These are phyloP conservation scores for Cryphonectria radicalis DNA, from an alignment of 2,329 filamentous ascomycete species.

Conservation along the genomic window DNA sequence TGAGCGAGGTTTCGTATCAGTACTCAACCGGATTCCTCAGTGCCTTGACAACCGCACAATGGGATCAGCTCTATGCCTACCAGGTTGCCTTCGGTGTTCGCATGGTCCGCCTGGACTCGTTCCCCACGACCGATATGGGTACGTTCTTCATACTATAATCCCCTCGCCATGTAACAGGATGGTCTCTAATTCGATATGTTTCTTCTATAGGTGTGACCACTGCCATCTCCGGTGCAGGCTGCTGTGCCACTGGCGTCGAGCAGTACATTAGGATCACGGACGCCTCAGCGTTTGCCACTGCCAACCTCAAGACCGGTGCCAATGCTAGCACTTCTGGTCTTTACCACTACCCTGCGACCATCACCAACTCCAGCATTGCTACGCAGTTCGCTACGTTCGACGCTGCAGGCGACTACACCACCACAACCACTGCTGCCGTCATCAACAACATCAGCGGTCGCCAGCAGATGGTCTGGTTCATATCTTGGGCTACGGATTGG, in stretches of 20 bases:
- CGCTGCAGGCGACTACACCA: constrained; percentile 44
- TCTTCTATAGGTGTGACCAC: constrained; percentile 31
- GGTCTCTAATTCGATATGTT: constrained; percentile 10
- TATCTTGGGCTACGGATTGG: constrained; percentile 51
- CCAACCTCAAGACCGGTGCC: constrained; percentile 55
- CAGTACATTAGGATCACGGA: constrained; percentile 60
- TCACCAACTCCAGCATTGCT: constrained; percentile 57
- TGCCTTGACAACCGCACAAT: constrained; percentile 60
- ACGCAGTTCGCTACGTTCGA: constrained; percentile 58
- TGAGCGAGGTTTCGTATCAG: constrained; percentile 59
- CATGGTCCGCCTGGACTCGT: constrained; percentile 64
- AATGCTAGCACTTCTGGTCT: constrained; percentile 55
- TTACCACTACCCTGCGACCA: constrained; percentile 62
- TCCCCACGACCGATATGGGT: constrained; percentile 56
- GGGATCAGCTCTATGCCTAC: constrained; percentile 59
- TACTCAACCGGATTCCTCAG: constrained; percentile 53
- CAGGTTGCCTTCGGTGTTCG: constrained; percentile 61
- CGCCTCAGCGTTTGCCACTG: constrained; percentile 55
- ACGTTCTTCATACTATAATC: constrained; percentile 39
- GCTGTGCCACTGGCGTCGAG: constrained; percentile 52
- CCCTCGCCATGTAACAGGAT: too few relatives aligned
- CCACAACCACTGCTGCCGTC: constrained; percentile 56
- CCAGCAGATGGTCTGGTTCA: constrained; percentile 67
- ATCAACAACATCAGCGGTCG: constrained; percentile 62
- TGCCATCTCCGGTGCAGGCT: constrained; percentile 41